Percentiles rank a stretch among this genome's conserved stretches.
These are phyloP conservation scores for Gillenia trifoliata DNA, from an alignment of 306 rosid species.

Conservation along the genomic window DNA sequence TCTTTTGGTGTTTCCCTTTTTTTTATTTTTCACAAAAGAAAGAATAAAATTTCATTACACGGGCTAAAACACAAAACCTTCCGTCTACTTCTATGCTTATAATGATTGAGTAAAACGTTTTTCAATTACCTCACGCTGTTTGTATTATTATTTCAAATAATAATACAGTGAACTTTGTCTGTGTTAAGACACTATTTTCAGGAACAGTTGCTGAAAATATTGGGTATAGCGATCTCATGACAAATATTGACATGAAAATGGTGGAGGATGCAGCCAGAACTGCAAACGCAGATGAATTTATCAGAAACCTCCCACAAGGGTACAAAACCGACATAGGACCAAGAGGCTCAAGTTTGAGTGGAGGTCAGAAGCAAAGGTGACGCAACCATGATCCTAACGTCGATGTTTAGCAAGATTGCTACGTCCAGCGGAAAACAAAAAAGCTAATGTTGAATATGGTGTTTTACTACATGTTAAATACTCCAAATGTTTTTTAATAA, in stretches of 20 bases:
- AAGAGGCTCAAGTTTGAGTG: conserved; percentile 79
- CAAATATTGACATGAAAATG: conserved; percentile 65
- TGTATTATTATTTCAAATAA: neutral
- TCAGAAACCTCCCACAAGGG: conserved; percentile 68
- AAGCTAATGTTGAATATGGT: neutral
- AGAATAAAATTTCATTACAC: neutral
- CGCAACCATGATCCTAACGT: conserved; percentile 8
- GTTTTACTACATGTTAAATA: neutral
- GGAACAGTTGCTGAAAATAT: conserved; percentile 90
- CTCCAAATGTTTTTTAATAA: neutral
- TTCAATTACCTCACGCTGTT: neutral
- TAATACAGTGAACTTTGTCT: no score
- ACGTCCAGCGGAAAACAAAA: neutral
- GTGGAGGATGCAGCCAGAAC: conserved; percentile 64
- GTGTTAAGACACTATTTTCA: conserved; percentile 64
- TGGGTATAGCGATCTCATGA: conserved; percentile 69
- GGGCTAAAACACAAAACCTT: neutral
- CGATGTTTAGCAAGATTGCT: neutral
- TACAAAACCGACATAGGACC: conserved; percentile 77
- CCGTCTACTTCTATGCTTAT: neutral
- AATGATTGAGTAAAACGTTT: neutral
- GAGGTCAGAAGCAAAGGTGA: conserved; percentile 96
- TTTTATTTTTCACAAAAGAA: neutral
- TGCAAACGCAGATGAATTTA: conserved; percentile 85
- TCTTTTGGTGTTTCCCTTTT: conserved; percentile 1